Evolutionary conservation across 1,284 basidiomycete species (phyloP).

Genomic region (Moesziomyces antarcticus): DNA sequence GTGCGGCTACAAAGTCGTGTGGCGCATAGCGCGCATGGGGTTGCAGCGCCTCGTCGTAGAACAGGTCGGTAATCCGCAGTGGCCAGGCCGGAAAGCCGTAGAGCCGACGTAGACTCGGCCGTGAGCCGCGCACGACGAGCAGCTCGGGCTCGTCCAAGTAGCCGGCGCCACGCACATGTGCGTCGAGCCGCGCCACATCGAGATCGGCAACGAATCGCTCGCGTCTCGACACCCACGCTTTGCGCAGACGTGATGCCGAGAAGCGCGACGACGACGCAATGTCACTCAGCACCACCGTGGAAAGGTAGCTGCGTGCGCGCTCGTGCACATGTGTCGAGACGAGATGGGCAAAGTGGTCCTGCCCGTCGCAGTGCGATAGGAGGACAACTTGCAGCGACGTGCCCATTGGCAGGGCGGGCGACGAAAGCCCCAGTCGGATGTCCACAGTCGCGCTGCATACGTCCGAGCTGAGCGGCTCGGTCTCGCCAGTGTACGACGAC

Average conservation of each 20-base stretch:
- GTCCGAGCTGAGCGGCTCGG: slow-evolving; percentile 1
- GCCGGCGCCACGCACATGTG: slow-evolving; percentile 2
- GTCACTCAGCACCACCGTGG: slow-evolving; percentile 7
- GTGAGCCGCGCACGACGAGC: slow-evolving; percentile 23
- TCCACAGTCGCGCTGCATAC: slow-evolving; percentile 4
- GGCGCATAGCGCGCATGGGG: slow-evolving; percentile 3
- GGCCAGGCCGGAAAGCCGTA: slow-evolving; percentile 46
- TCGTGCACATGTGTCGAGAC: slow-evolving; percentile 4
- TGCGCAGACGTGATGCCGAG: slow-evolving; percentile 23
- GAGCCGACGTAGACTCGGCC: slow-evolving; percentile 9
- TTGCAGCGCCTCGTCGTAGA: slow-evolving; percentile 19
- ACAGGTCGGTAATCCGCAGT: slow-evolving; percentile 34
- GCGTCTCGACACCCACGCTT: slow-evolving; percentile 21
- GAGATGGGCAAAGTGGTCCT: slow-evolving; percentile 5
- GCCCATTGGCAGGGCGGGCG: background rate
- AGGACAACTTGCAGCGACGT: slow-evolving; percentile 11
- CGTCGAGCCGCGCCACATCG: slow-evolving; percentile 12
- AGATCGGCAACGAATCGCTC: slow-evolving; percentile 2
- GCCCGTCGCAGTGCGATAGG: slow-evolving; percentile 18
- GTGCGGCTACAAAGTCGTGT: slow-evolving; percentile 24
- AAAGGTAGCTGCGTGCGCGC: slow-evolving; percentile 5
- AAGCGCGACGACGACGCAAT: slow-evolving; percentile 14
- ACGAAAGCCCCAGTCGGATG: slow-evolving; percentile 8
- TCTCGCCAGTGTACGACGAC: slow-evolving; percentile 38
- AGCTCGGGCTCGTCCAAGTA: slow-evolving; percentile 37